Evolutionary conservation across 768 basidiomycete species (phyloP), one percentile per base, ranked within the genome.

Genomic region (Leccinellum rugosiceps): DNA sequence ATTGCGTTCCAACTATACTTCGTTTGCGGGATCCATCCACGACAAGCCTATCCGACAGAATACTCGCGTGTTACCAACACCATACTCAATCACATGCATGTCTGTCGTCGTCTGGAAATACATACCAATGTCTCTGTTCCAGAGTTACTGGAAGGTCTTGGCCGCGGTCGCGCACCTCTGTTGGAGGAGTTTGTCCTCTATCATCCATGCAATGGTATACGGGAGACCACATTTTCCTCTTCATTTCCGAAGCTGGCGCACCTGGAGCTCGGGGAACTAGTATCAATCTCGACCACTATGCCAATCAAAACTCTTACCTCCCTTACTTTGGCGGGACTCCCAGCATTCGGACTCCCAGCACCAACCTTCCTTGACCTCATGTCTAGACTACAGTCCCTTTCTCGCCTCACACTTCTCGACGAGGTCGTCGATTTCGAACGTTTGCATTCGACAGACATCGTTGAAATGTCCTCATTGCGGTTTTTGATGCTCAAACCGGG

Each of bases 361-460:
- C 44, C 56, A 11, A 52, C 50, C 25, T 70, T 70, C 41, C 53
- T 62, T n/a, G 31, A 46, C n/a, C 56, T 70, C 45, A 51, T 70
- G n/a, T 67, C 64, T 30, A 47, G 59, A 38, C 47, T 72, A 28
- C 58, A 45, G 15, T 62, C 48, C 32, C 68, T 71, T 51, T 65
- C 60, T 52, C 57, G 55, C 35, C 67, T 71, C 49, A 26, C 46
- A 15, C 65, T 73, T 32, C 31, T 69, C 13, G 65, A 68, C 13
- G 69, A 70, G 34, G 69, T 49, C 15, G 67, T 71, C 19, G 58
- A 73, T 55, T 70, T 71, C 59, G 65, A 61, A 48, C 63, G 17
- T 47, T 58, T 56, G 19, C 49, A 30, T 26, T 21, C 47, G 47
- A 38, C 46, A 32, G 52, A 56, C 6, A 30, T 35, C 21, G 59